Base-by-base conservation (phyloP, 1,284 basidiomycete species). In the Laetiporus sulphureus region DNA sequence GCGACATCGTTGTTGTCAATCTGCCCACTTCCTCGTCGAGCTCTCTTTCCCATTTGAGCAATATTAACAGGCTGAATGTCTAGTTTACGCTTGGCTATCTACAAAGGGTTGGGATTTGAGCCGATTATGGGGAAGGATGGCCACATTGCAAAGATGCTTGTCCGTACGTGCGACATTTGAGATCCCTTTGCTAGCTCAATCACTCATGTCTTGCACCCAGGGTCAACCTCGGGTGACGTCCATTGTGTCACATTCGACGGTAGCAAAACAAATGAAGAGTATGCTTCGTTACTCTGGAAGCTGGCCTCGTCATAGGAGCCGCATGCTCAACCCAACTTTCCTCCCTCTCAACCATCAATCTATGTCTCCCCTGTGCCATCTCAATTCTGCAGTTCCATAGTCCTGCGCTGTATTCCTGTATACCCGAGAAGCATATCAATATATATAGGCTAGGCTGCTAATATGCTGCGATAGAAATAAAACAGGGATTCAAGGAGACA, bases 61-160 rank as follows among this genome's bases (percentile, higher is more conserved):
- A 27, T 27, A 32, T 42, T 25, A 20, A 38, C 31, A 15, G 39
- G 7, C n/a, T n/a, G n/a, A 15, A 33, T 31, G 32, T 33, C 5
- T 25, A 88, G 84, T 18, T 53, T 87, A 37, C 75, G 83, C 37
- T 55, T 87, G 19, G 73, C 74, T 46, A 64, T 87, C 47, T 84
- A 75, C 58, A 80, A 76, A 53, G 77, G 75, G 4, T 60, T 87
- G 30, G 84, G 84, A 12, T 83, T 88, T 47, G 75, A 83, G 38
- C 75, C 83, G 5, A 60, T 85, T 24, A 48, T 74, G 18, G 72
- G 75, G 44, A 73, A 72, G 43, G 59, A 72, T 31, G 75, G 74
- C 0, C 59, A 60, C 16, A 52, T 75, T 25, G 53, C 59, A 19
- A 85, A 80, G 55, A 75, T 87, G 62, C 71, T 88, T 52, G 66